phyloP scores from a whole-genome alignment of 2,329 filamentous ascomycete species.

The Leptographium lundbergii region DNA sequence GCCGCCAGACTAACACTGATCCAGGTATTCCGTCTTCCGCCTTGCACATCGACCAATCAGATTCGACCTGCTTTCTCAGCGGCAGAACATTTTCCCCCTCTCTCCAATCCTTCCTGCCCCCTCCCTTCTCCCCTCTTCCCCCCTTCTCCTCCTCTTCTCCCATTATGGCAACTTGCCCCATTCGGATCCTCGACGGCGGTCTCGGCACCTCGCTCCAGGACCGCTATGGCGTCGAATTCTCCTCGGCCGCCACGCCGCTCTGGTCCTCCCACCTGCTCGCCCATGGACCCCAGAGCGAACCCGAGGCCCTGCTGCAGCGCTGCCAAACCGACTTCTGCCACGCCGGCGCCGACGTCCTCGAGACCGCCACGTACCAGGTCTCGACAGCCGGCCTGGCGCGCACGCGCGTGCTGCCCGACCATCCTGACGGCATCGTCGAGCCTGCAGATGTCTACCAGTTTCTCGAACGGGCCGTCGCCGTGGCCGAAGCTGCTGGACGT shows the following conservation, averaged over 20 bases:
- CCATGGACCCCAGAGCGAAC: slow-evolving; percentile 21
- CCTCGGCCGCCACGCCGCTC: slow-evolving; percentile 38
- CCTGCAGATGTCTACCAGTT: slow-evolving; percentile 24
- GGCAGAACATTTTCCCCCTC: too few species aligned
- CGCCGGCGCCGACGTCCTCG: slow-evolving; percentile 48
- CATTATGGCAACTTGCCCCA: background rate
- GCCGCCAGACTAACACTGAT: background rate
- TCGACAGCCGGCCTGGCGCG: slow-evolving; percentile 42
- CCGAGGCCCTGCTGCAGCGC: slow-evolving; percentile 30
- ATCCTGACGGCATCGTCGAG: slow-evolving; percentile 29
- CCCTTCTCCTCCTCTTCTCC: background rate
- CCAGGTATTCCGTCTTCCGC: too few species aligned
- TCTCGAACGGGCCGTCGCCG: slow-evolving; percentile 30
- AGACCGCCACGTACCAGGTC: slow-evolving; percentile 57
- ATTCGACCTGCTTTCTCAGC: too few species aligned
- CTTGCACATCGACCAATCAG: background rate
- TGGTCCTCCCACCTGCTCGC: slow-evolving; percentile 59
- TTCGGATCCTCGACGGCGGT: slow-evolving; percentile 47
- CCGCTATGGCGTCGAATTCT: slow-evolving; percentile 39
- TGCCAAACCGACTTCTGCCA: slow-evolving; percentile 44
- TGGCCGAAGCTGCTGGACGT: slow-evolving; percentile 24
- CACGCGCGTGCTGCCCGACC: slow-evolving; percentile 28
- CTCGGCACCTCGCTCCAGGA: slow-evolving; percentile 55
- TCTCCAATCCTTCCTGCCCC: too few species aligned
- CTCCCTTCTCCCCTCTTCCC: too few species aligned